phyloP scores from a whole-genome alignment of 257 asterid species.

The Salvia rosmarinus region DNA sequence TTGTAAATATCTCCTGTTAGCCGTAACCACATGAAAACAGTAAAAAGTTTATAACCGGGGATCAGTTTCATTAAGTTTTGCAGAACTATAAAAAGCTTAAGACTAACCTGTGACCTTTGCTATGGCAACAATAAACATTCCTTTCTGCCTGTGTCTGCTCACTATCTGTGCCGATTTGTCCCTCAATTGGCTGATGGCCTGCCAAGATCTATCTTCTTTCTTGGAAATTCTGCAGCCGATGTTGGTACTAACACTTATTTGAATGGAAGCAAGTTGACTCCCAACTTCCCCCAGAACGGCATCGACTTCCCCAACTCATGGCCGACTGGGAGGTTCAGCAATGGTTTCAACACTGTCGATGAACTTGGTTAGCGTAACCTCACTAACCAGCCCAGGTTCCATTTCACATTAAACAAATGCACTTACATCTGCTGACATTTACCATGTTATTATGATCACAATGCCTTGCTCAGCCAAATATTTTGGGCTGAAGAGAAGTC shows the following conservation, averaged over 20 bases:
- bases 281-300: slow-evolving; percentile 51
- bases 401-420: not conserved
- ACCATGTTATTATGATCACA: not conserved
- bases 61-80: not conserved
- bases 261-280: slow-evolving; percentile 34
- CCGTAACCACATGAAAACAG: not conserved
- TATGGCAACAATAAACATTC: slow-evolving; percentile 27
- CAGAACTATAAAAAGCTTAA: not conserved
- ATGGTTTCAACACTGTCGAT: slow-evolving; percentile 60
- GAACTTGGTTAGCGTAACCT: slow-evolving; percentile 38
- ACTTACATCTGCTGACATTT: not conserved
- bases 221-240: slow-evolving; percentile 61
- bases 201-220: slow-evolving; percentile 37
- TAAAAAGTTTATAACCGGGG: slow-evolving; percentile 20
- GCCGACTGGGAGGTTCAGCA: slow-evolving; percentile 65
- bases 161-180: not conserved
- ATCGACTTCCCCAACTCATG: slow-evolving; percentile 49
- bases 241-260: slow-evolving; percentile 54
- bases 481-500: slow-evolving; percentile 48
- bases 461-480: slow-evolving; percentile 33
- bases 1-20: slow-evolving; percentile 9
- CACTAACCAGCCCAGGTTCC: not conserved
- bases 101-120: not conserved
- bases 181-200: slow-evolving; percentile 1
- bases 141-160: slow-evolving; percentile 22